Base-by-base conservation (phyloP, 2,329 filamentous ascomycete species). In the Botrytis byssoidea region DNA sequence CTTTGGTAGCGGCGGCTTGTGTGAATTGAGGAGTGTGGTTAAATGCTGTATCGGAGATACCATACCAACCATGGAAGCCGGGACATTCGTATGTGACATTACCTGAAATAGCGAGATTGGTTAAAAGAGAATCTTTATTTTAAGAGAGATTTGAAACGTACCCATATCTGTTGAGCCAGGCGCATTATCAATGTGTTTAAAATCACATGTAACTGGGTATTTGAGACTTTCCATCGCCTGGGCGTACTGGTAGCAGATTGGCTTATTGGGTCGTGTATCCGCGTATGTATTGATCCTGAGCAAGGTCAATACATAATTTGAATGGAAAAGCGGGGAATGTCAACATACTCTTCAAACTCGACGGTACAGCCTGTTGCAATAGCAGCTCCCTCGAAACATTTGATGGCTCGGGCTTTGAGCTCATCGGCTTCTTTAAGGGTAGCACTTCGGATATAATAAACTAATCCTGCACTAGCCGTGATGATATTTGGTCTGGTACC, bases 41-140 rank as follows among this genome's bases (percentile, higher is more conserved):
- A 0, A 86, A 84, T 1, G 83, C 83, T 3, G 83, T 82, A 4
- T 82, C 81, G 0, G 85, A 84, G 73, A 89, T 88, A 40, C 83
- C 82, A 77, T 89, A 90, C 10, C 85, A 85, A 1, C 84, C 82
- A 72, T 83, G 86, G 55, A 90, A 79, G 71, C 85, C 87, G 57
- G 88, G 89, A 82, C 89, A 84, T 1, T 83, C 86, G 77, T 90
- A 86, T 76, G 86, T 88, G 71, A 90, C 80, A 75, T 90, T 85
- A 0, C 88, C 89, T 80, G 67, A 4, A 85, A 83, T 18, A 82
- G 81, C 1, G 75, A 74, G 89, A 86, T 78, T 90, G 85, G 22
- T 84, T 83, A 77, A 90, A 90, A 69, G 9, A 70, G 66, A 37
- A 83, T 81, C 14, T 32, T 29, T 32, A 3, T 18, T 29, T 57